Percentiles rank a stretch among this genome's conserved stretches.
Evolutionary conservation across 805 yeast species (phyloP).

Genomic region (Kluyveromyces lactis): DNA sequence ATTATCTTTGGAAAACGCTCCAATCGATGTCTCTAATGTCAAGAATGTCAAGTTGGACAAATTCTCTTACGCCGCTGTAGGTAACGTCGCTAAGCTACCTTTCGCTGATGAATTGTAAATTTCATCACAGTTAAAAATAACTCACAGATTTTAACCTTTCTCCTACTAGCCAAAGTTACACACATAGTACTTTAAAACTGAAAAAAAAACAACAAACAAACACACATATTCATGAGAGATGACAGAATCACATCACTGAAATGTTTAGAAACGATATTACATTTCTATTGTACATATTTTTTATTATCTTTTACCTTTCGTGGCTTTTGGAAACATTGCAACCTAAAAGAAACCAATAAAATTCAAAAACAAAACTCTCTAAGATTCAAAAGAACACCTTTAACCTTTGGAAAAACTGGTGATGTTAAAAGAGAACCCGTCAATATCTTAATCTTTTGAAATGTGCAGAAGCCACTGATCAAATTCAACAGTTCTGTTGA

Average conservation of each 20-base stretch:
- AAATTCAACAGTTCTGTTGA: too few relatives aligned
- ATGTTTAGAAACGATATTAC: constrained; percentile 2
- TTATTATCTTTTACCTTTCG: constrained; percentile 3
- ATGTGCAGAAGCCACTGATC: too few relatives aligned
- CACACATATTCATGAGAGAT: constrained; percentile 5
- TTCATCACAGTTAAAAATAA: not conserved
- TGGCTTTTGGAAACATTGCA: not conserved
- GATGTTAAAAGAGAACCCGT: not conserved
- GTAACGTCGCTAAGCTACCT: constrained; percentile 81
- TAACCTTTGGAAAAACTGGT: not conserved
- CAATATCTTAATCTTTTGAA: not conserved
- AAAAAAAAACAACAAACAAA: not conserved
- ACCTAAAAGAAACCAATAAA: not conserved
- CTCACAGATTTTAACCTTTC: too few relatives aligned
- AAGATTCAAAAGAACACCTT: not conserved
- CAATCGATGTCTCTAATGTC: constrained; percentile 32
- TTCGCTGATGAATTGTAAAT: constrained; percentile 75
- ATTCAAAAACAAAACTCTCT: not conserved
- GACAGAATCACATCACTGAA: constrained; percentile 4
- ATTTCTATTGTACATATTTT: constrained; percentile 6
- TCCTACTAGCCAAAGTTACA: too few relatives aligned
- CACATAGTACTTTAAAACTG: too few relatives aligned
- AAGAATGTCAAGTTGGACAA: constrained; percentile 44
- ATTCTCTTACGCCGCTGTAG: constrained; percentile 83
- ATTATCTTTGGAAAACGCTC: constrained; percentile 34